Conservation (phyloP, 768 basidiomycete species). For the Myochromella boudieri region DNA sequence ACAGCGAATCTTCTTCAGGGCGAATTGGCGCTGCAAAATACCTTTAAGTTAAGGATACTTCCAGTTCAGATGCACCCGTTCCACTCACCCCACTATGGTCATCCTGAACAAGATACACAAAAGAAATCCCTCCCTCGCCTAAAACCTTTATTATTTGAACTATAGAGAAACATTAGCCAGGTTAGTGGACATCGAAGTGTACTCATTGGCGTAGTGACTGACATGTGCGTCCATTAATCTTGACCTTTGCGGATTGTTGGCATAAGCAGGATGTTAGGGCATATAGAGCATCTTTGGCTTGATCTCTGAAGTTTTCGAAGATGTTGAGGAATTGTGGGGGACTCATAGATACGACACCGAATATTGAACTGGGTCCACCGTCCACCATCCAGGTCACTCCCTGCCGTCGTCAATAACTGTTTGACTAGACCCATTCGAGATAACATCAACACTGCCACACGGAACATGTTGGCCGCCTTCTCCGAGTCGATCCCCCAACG, state of each 20-base stretch:
- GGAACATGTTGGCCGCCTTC: too few relatives aligned
- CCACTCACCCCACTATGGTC: constrained; percentile 75
- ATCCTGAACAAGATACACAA: constrained; percentile 87
- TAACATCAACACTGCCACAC: constrained; percentile 14
- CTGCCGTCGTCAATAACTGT: too few relatives aligned
- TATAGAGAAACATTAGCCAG: constrained; percentile 26
- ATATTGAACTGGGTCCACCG: too few relatives aligned
- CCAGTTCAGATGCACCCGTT: background rate
- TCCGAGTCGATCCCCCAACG: background rate
- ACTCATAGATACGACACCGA: constrained; percentile 17
- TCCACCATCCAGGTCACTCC: too few relatives aligned
- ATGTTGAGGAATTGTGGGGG: constrained; percentile 42
- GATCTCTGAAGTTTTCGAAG: constrained; percentile 64
- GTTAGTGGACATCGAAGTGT: too few relatives aligned
- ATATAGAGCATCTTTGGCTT: constrained; percentile 80
- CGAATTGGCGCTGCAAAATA: constrained; percentile 74
- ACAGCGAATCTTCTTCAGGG: constrained; percentile 95
- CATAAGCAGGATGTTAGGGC: constrained; percentile 81
- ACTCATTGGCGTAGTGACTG: constrained; percentile 26
- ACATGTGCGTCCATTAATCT: constrained; percentile 96
- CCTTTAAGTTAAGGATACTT: background rate
- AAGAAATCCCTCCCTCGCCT: constrained; percentile 95
- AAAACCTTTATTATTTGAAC: constrained; percentile 90
- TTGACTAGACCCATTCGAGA: constrained; percentile 3
- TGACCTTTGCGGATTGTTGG: constrained; percentile 81